Evolutionary conservation across 805 yeast species (phyloP).

Genomic region (Nakazawaea peltata): DNA sequence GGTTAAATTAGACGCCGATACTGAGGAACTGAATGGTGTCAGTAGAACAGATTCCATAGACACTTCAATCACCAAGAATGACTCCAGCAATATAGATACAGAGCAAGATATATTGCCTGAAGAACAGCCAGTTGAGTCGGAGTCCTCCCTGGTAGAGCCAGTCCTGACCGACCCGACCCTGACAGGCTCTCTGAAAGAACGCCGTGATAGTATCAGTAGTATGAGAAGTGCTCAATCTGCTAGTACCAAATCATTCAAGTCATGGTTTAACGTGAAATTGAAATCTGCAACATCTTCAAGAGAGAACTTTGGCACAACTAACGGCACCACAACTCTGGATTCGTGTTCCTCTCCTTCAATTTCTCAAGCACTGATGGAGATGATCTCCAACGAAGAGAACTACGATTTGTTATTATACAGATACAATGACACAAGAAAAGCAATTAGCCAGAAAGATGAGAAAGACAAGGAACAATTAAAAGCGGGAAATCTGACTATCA

Average conservation of each 20-base stretch:
- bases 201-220: conserved; percentile 3
- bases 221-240: conserved; percentile 1
- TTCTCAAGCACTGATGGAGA: not conserved
- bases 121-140: no score
- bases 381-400: conserved; percentile 22
- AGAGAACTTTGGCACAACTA: not conserved
- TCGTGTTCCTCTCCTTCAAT: not conserved
- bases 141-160: no score
- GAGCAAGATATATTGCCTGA: no score
- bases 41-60: no score
- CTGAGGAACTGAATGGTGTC: no score
- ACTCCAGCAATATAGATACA: no score
- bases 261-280: conserved; percentile 9
- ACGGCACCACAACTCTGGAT: not conserved
- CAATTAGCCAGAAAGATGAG: conserved; percentile 35
- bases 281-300: conserved; percentile 3
- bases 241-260: conserved; percentile 6
- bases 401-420: conserved; percentile 56
- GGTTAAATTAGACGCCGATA: no score
- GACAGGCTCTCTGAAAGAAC: not conserved
- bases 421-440: conserved; percentile 45
- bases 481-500: conserved; percentile 27
- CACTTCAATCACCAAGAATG: no score
- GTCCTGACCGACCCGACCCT: not conserved
- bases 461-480: conserved; percentile 18